Evolutionary conservation across 2,329 filamentous ascomycete genomes (phyloP).

Genomic region (Cadophora sp.): DNA sequence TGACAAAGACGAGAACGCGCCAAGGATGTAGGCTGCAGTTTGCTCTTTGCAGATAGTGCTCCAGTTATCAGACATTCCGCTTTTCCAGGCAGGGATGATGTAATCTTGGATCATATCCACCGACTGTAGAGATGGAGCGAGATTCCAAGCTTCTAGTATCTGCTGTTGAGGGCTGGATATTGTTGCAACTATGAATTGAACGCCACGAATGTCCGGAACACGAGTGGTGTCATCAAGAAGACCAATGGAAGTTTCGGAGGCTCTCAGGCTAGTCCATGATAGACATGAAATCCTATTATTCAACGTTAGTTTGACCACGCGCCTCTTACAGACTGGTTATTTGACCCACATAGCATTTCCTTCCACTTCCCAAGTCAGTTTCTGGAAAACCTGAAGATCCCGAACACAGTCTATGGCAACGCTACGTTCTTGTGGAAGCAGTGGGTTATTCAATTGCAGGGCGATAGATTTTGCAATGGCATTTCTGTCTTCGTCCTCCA

Average conservation of each 20-base stretch:
- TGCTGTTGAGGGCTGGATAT: neutral
- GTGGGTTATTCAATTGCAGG: no score
- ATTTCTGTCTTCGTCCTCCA: conserved; percentile 6
- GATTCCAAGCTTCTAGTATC: conserved; percentile 24
- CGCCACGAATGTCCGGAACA: conserved; percentile 28
- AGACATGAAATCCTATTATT: conserved; percentile 16
- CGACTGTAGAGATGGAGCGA: conserved; percentile 24
- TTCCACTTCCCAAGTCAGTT: conserved; percentile 24
- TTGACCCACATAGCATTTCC: conserved; percentile 23
- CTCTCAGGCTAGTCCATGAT: conserved; percentile 30
- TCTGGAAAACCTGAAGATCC: conserved; percentile 28
- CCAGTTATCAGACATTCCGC: conserved; percentile 18
- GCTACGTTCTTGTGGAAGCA: no score
- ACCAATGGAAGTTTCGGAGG: conserved; percentile 26
- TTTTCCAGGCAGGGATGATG: conserved; percentile 37
- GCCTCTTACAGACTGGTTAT: no score
- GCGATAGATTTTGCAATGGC: conserved; percentile 13
- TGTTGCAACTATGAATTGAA: conserved; percentile 33
- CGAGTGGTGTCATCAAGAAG: conserved; percentile 25
- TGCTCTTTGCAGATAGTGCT: conserved; percentile 29
- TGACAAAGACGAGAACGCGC: conserved; percentile 27
- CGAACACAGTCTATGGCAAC: no score
- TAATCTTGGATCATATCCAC: conserved; percentile 28
- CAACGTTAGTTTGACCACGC: no score
- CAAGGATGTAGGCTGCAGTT: conserved; percentile 31